A percentile compares a stretch with the other conserved stretches of the same genome.
Evolutionary conservation across 148 eudicot genomes (phyloP).

Genomic region (Chenopodium album): DNA sequence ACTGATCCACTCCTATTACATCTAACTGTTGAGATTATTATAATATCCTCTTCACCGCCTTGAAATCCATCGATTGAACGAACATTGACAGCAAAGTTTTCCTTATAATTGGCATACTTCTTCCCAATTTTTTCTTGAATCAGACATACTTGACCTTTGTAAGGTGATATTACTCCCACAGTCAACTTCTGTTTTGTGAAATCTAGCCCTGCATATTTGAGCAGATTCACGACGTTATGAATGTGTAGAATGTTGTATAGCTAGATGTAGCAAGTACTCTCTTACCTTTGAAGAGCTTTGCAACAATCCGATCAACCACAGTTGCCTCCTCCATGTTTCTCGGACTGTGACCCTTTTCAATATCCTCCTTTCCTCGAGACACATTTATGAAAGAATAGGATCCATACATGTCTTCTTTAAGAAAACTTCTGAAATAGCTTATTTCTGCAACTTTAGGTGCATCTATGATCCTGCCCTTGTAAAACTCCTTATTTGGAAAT

Average conservation of each 20-base stretch:
- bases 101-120: conserved; percentile 28
- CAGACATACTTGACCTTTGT: conserved; percentile 41
- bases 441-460: conserved; percentile 33
- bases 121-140: conserved; percentile 29
- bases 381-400: conserved; percentile 46
- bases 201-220: conserved; percentile 19
- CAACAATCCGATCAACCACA: conserved; percentile 39
- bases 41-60: conserved; percentile 72
- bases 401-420: conserved; percentile 26
- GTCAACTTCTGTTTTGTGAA: conserved; percentile 20
- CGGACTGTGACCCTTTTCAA: conserved; percentile 33
- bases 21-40: conserved; percentile 74
- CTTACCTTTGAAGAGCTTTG: conserved; percentile 39
- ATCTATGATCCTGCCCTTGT: conserved; percentile 35
- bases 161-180: conserved; percentile 44
- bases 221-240: not conserved
- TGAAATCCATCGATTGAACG: conserved; percentile 86
- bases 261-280: no score
- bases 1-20: conserved; percentile 53
- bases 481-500: conserved; percentile 43
- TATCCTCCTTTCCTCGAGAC: conserved; percentile 40
- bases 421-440: conserved; percentile 24
- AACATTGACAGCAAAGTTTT: conserved; percentile 54
- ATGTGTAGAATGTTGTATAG: no score
- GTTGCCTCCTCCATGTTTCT: conserved; percentile 47